A percentile compares a stretch with the other conserved stretches of the same genome.
phyloP scores from a whole-genome alignment of 139 green algal genomes.

The Diplosphaera chodatii region DNA sequence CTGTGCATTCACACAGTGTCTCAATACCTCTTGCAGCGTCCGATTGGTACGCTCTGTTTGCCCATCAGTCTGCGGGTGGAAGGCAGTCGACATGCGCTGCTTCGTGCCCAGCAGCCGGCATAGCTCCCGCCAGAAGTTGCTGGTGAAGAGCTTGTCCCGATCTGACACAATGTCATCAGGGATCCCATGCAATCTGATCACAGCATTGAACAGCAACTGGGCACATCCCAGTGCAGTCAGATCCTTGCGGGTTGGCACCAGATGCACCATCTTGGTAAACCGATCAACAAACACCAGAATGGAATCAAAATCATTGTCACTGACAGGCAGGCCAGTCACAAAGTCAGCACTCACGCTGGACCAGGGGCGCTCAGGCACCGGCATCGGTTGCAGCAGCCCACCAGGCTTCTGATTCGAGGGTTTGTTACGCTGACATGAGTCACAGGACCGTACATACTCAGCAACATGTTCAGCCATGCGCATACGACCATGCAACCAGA shows the following conservation, averaged over 20 bases:
- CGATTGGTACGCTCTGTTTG: slow-evolving; percentile 58
- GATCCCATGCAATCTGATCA: slow-evolving; percentile 13
- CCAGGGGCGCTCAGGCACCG: slow-evolving; percentile 16
- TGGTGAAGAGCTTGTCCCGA: slow-evolving; percentile 19
- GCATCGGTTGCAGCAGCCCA: slow-evolving; percentile 20
- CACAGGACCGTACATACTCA: slow-evolving; percentile 2
- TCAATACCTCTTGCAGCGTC: slow-evolving; percentile 46
- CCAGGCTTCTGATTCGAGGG: not conserved
- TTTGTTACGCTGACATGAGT: not conserved
- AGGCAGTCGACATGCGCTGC: slow-evolving; percentile 25
- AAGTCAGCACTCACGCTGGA: slow-evolving; percentile 25
- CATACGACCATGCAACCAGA: not conserved
- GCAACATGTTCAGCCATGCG: not conserved
- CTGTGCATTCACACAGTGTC: slow-evolving; percentile 20
- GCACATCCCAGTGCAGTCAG: not conserved
- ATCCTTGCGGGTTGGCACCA: slow-evolving; percentile 7
- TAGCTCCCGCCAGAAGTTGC: slow-evolving; percentile 29
- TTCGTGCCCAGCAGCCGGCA: slow-evolving; percentile 16
- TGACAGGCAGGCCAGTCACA: slow-evolving; percentile 23
- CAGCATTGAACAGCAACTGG: not conserved
- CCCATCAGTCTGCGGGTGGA: slow-evolving; percentile 55
- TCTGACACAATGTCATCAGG: slow-evolving; percentile 27
- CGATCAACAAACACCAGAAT: slow-evolving; percentile 33
- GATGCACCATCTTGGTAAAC: slow-evolving; percentile 37
- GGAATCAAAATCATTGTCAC: slow-evolving; percentile 12